Percentiles rank a stretch among this genome's conserved stretches.
phyloP scores from a whole-genome alignment of 1,284 basidiomycete species.

The Cryptococcus deneoformans region DNA sequence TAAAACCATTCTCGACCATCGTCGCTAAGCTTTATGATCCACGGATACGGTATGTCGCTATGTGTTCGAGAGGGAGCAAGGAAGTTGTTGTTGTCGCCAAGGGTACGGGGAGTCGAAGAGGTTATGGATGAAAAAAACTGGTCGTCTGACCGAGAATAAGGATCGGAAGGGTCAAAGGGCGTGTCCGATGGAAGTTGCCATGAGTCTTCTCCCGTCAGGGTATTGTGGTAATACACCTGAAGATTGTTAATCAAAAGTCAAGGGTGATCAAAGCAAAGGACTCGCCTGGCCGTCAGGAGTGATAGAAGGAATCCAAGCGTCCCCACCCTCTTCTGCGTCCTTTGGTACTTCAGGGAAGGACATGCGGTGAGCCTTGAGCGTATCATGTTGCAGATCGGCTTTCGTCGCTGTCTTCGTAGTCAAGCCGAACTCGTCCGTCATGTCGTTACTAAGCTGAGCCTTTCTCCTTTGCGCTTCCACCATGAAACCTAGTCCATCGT shows the following conservation, averaged over 20 bases:
- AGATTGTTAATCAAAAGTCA: neutral
- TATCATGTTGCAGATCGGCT: neutral
- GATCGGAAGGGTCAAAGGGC: slow-evolving; percentile 43
- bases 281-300: slow-evolving; percentile 50
- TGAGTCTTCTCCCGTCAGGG: slow-evolving; percentile 79
- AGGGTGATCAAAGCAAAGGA: neutral
- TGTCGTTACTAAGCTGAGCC: neutral
- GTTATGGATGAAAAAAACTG: slow-evolving; percentile 4
- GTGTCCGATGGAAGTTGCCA: slow-evolving; percentile 65
- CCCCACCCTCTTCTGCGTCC: slow-evolving; percentile 14
- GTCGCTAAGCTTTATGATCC: slow-evolving; percentile 73
- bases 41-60: slow-evolving; percentile 66
- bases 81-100: slow-evolving; percentile 17
- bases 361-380: neutral
- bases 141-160: slow-evolving; percentile 8
- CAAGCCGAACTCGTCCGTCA: slow-evolving; percentile 14
- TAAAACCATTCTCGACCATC: slow-evolving; percentile 83
- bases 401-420: slow-evolving; percentile 26
- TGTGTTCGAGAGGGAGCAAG: slow-evolving; percentile 46
- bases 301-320: slow-evolving; percentile 51
- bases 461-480: slow-evolving; percentile 12
- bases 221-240: slow-evolving; percentile 92
- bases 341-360: neutral
- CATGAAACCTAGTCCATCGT: slow-evolving; percentile 18
- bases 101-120: neutral